Evolutionary conservation across 2,329 filamentous ascomycete species (phyloP).

Genomic region (Epichloe sibirici): DNA sequence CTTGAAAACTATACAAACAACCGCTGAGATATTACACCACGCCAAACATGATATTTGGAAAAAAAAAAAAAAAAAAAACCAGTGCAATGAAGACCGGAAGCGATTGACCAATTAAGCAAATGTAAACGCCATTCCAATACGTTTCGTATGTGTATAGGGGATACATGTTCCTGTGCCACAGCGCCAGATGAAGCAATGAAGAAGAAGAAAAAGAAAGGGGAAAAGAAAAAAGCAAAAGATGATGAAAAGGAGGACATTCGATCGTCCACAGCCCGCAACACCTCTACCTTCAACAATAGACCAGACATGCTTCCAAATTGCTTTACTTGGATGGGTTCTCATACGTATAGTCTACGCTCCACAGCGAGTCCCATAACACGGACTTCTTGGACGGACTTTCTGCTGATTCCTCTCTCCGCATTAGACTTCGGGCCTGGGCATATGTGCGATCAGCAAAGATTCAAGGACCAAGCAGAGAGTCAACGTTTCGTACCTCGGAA

Average conservation of each 20-base stretch:
- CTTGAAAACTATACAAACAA: background rate
- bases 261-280: too few relatives aligned
- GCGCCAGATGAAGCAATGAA: background rate
- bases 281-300: too few relatives aligned
- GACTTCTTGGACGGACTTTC: constrained; percentile 36
- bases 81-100: too few relatives aligned
- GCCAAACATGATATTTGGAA: background rate
- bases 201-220: background rate
- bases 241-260: background rate
- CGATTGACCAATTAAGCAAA: too few relatives aligned
- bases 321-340: constrained; percentile 27
- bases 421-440: constrained; percentile 15
- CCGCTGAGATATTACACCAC: background rate
- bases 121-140: background rate
- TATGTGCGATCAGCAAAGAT: constrained; percentile 12
- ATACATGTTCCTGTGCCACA: background rate
- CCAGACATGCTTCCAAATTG: background rate
- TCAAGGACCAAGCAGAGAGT: constrained; percentile 37
- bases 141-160: background rate
- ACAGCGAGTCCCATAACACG: constrained; percentile 49
- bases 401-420: constrained; percentile 27
- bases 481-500: constrained; percentile 43
- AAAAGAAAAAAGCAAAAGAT: background rate
- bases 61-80: background rate
- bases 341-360: constrained; percentile 47